Conservation (phyloP, 768 basidiomycete species). For the Leccinum variicolor region DNA sequence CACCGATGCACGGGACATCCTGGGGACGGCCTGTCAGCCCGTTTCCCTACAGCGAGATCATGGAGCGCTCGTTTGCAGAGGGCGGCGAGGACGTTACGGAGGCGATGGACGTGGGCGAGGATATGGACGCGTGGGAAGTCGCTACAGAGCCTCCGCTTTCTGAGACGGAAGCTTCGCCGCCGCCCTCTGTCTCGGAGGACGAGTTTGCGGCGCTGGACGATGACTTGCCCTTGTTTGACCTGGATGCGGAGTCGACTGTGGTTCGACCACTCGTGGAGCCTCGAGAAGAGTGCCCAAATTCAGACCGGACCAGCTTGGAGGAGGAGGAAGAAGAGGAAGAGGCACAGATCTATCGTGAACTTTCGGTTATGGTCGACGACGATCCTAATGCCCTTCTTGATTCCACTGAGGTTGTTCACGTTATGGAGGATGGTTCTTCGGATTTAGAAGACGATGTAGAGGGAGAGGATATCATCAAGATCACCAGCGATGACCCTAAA, state of each 20-base stretch:
- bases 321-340: conserved; percentile 25
- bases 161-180: conserved; percentile 9
- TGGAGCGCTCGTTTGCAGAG: conserved; percentile 27
- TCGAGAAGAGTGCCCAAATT: background rate
- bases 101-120: background rate
- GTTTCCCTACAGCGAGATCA: conserved; percentile 43
- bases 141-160: conserved; percentile 22
- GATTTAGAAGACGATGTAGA: conserved; percentile 33
- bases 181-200: conserved; percentile 10
- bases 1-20: conserved; percentile 54
- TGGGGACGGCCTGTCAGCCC: conserved; percentile 76
- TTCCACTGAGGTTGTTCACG: background rate
- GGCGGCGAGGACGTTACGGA: background rate
- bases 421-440: conserved; percentile 15
- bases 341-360: conserved; percentile 34
- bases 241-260: conserved; percentile 15
- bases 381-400: background rate
- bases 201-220: conserved; percentile 19
- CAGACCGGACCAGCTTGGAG: conserved; percentile 19
- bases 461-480: conserved; percentile 63
- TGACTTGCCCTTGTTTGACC: conserved; percentile 15
- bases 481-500: conserved; percentile 78
- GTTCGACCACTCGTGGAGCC: conserved; percentile 1
- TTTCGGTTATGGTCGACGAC: conserved; percentile 31
- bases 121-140: conserved; percentile 14